Conservation (phyloP, 23 red algal species). For the Pyropia yezoensis region DNA sequence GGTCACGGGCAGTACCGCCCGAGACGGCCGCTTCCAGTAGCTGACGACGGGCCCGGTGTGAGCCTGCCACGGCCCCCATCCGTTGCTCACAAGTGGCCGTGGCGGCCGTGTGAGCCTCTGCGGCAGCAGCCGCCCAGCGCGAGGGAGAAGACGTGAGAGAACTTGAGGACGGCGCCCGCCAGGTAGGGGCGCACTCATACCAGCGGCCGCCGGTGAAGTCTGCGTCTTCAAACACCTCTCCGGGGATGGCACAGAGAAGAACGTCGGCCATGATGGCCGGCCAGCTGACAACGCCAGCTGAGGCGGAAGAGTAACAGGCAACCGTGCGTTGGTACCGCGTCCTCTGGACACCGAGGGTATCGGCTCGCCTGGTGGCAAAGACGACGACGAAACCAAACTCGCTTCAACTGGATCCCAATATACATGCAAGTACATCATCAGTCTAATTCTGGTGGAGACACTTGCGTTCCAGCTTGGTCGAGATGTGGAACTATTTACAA, state of each 20-base stretch:
- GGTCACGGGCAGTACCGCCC: constrained; percentile 34
- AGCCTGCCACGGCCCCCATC: constrained; percentile 1
- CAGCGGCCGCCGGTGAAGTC: constrained; percentile 48
- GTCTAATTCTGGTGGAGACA: too few species aligned
- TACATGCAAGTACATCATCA: too few species aligned
- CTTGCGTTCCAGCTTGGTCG: too few species aligned
- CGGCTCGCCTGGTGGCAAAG: too few species aligned
- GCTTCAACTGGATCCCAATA: too few species aligned
- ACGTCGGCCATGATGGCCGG: too few species aligned
- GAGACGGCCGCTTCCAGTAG: neutral
- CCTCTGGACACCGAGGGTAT: too few species aligned
- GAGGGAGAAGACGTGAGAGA: constrained; percentile 1
- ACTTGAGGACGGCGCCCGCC: neutral
- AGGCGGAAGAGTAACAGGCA: too few species aligned
- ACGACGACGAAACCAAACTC: too few species aligned
- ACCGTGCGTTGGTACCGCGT: too few species aligned
- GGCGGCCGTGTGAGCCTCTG: constrained; percentile 23
- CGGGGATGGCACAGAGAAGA: constrained; percentile 12
- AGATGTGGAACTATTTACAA: too few species aligned
- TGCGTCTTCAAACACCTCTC: constrained; percentile 21
- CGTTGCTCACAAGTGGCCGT: constrained; percentile 19
- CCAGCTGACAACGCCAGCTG: too few species aligned
- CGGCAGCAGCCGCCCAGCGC: constrained; percentile 20
- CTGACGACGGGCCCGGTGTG: neutral
- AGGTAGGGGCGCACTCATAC: constrained; percentile 66